Conservation (phyloP, 2,329 filamentous ascomycete genomes). For the Fusarium aywerte region DNA sequence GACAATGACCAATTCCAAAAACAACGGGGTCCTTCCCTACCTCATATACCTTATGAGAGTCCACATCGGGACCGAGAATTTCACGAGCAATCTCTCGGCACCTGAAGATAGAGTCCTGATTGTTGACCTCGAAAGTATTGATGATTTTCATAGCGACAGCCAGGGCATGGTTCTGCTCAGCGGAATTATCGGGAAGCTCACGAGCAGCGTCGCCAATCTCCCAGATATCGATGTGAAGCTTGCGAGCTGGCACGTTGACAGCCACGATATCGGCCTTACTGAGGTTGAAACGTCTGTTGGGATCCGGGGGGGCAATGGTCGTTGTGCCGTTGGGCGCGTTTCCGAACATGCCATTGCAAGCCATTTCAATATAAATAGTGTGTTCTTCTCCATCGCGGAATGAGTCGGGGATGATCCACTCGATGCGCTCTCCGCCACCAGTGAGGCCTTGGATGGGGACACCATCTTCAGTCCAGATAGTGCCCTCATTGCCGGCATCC, state of each 20-base stretch:
- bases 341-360: conserved; percentile 98
- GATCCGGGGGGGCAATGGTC: conserved; percentile 86
- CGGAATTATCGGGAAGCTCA: conserved; percentile 88
- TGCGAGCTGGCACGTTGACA: conserved; percentile 85
- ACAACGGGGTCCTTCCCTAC: conserved; percentile 79
- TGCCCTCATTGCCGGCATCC: conserved; percentile 94
- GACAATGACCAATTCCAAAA: conserved; percentile 92
- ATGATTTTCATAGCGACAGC: conserved; percentile 89
- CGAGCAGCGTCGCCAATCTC: conserved; percentile 92
- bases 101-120: conserved; percentile 79
- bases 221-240: conserved; percentile 92
- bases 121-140: conserved; percentile 84
- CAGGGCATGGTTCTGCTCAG: conserved; percentile 88
- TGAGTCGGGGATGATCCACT: conserved; percentile 87
- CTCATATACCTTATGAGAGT: conserved; percentile 86
- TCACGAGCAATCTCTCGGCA: conserved; percentile 84
- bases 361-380: conserved; percentile 96
- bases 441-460: conserved; percentile 91
- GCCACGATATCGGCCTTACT: conserved; percentile 85
- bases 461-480: conserved; percentile 93
- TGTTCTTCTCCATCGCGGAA: conserved; percentile 90
- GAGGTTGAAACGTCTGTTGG: conserved; percentile 84
- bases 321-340: conserved; percentile 83
- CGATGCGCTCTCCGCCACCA: conserved; percentile 85
- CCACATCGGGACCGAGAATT: conserved; percentile 83